Evolutionary conservation across 164 flowering plant species (phyloP), one percentile per base, ranked within the genome.

Genomic region (Liriodendron chinense): DNA sequence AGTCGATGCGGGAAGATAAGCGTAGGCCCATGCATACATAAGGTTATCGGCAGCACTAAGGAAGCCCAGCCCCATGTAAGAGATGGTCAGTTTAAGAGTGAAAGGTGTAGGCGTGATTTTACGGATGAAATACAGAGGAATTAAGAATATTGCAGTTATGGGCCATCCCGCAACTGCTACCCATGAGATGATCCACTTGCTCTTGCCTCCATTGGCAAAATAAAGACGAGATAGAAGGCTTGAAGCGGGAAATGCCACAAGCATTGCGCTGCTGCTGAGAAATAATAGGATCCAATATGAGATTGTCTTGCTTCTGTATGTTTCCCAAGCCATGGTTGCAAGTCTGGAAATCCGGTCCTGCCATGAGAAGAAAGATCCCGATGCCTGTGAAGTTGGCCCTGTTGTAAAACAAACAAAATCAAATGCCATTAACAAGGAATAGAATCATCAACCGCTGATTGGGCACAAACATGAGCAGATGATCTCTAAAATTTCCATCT

Each of bases 161-260:
- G 98, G 99, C 98, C 98, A 93, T 18, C 96, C 99, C 3, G 91
- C 98, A 63, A 89, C 98, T 26, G 98, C 90, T 8, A 89, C 96
- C 99, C 99, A 95, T 22, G 98, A 93, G 65, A 92, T 90, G 80
- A 95, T 90, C 99, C 99, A 95, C 79, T 93, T 93, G 86, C 96
- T 93, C 26, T 78, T 78, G 65, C 99, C 98, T 3, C 99, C 99
- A 78, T 92, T 81, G 18, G 88, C 80, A 64, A 69, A 95, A 74
- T 95, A 92, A 73, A 93, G 80, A 65, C 99, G 96, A 16, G 97
- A 90, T n/a, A 95, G 81, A 72, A 95, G 87, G 62, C 85, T 85
- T 1, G 98, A 92, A 70, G 98, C 98, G 65, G 99, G 97, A 76
- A 93, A 95, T 0, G 97, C 97, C 20, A 90, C 84, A 48, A 93